Evolutionary conservation across 2,329 filamentous ascomycete genomes (phyloP), one percentile per base, ranked within the genome.

Genomic region (Phyllosticta citrichinensis): DNA sequence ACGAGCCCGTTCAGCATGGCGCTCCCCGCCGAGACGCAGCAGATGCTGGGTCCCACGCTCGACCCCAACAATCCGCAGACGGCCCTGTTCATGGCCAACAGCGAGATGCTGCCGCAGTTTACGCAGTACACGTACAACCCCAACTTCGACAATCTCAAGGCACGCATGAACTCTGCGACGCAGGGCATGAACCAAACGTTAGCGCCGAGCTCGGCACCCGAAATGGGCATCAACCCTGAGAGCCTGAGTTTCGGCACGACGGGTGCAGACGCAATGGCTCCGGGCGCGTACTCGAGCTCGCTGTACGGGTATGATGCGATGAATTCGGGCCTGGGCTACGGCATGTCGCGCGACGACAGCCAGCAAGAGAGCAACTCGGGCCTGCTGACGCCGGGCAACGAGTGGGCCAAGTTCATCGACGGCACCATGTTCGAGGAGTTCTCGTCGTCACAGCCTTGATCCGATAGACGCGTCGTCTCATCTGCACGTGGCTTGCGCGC

Each of bases 1-100:
- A 69, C 72, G 54, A 74, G 74, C 52, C 79, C 79, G 10, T 73
- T 83, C 59, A 79, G 78, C 2, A 76, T 78, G 51, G 73, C 76
- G 3, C 69, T 84, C 22, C 80, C 82, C 22, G 69, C 77, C 3
- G 79, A 84, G 64, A 75, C 80, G 1, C 81, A 83, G 67, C 79
- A 81, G 66, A 71, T 84, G 19, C 71, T 84, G 5, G 80, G 77
- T 17, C 71, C 74, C 2, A 70, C 71, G 0, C 69, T 81, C 5
- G 76, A 80, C 62, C 70, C 72, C 2, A 75, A 73, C 30, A 77
- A 81, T 63, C 74, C 77, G 3, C 70, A 74, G 60, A 76, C 75
- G 20, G 67, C 75, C 50, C 71, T 76, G 64, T 72, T 81, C 62
- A 81, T 80, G 77, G 70, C 70, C 25, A 76, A 76, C 11, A 76